Percentiles rank a stretch among this genome's conserved stretches.
phyloP scores from a whole-genome alignment of 768 basidiomycete species.

The Phaeolepiota aurea region DNA sequence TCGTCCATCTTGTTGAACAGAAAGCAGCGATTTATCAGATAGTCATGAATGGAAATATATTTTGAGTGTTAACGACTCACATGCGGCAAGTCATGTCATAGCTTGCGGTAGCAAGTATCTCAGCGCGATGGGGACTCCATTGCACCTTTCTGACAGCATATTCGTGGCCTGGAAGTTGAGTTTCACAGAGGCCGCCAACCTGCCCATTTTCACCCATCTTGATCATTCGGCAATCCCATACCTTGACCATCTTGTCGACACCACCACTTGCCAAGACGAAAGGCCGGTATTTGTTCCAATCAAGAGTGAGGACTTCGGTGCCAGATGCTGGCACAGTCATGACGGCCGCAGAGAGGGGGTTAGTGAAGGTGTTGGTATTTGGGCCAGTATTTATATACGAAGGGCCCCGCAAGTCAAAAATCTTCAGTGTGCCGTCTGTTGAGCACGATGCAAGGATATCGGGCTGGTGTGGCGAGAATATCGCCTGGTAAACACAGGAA shows the following conservation, averaged over 20 bases:
- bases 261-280: conserved; percentile 70
- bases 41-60: no score
- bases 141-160: conserved; percentile 86
- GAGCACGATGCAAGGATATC: conserved; percentile 78
- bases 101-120: conserved; percentile 58
- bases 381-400: conserved; percentile 46
- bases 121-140: conserved; percentile 77
- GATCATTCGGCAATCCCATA: conserved; percentile 89
- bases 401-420: conserved; percentile 75
- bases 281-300: conserved; percentile 92
- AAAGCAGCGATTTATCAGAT: no score
- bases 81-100: conserved; percentile 96
- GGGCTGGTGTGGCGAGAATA: conserved; percentile 90
- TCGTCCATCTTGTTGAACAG: conserved; percentile 65
- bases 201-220: conserved; percentile 42
- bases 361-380: conserved; percentile 47
- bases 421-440: conserved; percentile 74
- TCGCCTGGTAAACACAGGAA: conserved; percentile 81
- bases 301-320: conserved; percentile 72
- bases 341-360: conserved; percentile 60
- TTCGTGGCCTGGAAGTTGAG: conserved; percentile 73
- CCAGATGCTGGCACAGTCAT: conserved; percentile 73
- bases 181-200: conserved; percentile 68
- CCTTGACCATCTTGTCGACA: conserved; percentile 66
- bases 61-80: conserved; percentile 43